A percentile compares a stretch with the other conserved stretches of the same genome.
These are phyloP conservation scores for Hypericum perforatum DNA, from an alignment of 345 rosid genomes.

Conservation along the genomic window DNA sequence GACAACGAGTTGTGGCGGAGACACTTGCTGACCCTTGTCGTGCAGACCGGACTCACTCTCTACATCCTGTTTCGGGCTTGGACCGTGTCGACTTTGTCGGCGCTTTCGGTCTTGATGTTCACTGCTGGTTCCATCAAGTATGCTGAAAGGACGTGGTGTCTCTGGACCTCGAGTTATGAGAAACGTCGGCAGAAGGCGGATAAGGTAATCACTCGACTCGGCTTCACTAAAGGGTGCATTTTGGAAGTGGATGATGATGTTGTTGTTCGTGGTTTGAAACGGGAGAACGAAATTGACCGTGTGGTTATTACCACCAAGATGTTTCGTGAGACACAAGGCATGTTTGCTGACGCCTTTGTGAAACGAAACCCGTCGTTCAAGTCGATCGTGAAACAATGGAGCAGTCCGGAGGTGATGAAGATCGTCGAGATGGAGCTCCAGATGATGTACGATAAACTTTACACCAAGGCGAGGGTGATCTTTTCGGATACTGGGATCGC, in stretches of 20 bases:
- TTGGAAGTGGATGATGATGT: no score
- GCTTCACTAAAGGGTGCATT: neutral
- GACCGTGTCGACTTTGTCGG: constrained; percentile 12
- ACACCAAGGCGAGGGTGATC: constrained; percentile 8
- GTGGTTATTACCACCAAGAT: no score
- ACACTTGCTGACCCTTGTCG: constrained; percentile 11
- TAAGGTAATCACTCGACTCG: constrained; percentile 14
- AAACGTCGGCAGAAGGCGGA: constrained; percentile 25
- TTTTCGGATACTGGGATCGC: constrained; percentile 8
- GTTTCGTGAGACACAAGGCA: no score
- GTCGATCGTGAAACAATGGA: neutral
- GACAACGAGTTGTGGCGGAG: constrained; percentile 34
- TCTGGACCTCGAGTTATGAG: constrained; percentile 32
- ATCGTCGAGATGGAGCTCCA: constrained; percentile 32
- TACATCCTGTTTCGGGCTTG: constrained; percentile 28
- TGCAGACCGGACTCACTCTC: constrained; percentile 13
- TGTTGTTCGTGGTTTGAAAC: no score
- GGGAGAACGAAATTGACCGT: no score
- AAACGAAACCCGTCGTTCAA: constrained; percentile 15
- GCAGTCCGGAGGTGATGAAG: constrained; percentile 14
- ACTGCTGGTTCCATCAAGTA: constrained; percentile 33
- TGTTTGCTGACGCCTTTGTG: no score
- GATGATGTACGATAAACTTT: constrained; percentile 20
- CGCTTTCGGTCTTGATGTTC: constrained; percentile 19
- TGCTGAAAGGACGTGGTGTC: constrained; percentile 29